Evolutionary conservation across 192 early-diverging fungal species (phyloP), one percentile per base, ranked within the genome.

Genomic region (Coemansia sp.): DNA sequence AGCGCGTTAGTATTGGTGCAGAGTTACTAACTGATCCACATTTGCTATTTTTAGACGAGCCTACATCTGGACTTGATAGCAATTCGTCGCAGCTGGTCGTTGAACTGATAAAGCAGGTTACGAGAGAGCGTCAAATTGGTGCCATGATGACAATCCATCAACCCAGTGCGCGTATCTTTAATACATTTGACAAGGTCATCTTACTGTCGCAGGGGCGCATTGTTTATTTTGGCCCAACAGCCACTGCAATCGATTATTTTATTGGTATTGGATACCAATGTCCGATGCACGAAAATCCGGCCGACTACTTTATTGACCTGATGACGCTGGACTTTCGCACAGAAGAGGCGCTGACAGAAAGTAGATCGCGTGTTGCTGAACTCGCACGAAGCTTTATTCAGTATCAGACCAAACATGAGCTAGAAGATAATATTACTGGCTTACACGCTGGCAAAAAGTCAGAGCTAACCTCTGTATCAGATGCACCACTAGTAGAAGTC

Each of bases 101-200:
- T 19, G 81, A 88, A 54, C 84, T 87, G 7, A 84, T 91, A 31
- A 70, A 76, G 54, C 63, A 78, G 24, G 69, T 92, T 6, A 86
- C 88, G 8, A 67, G 72, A 20, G 74, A 80, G 30, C 71, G 78
- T 3, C 69, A 77, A 17, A 91, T 89, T 46, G 90, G 90, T 2
- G 85, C 93, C 8, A 70, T 97, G 17, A 89, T 93, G 73, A 93
- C 91, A 4, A 93, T 97, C 63, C 95, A 97, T 70, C 94, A 96
- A 70, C 95, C 95, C 6, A 85, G 88, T 22, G 90, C 89, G 4
- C 87, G 93, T 24, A 86, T 94, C 50, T 95, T 90, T 80, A 82
- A 85, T 32, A 74, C 89, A 33, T 95, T 96, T 76, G 92, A 95
- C 76, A 85, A 89, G 54, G 84, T 94, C 0, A 84, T 93, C 36